Percentiles rank a stretch among this genome's conserved stretches.
phyloP scores from a whole-genome alignment of 441 rosid genomes.

The Erodium moschatum region DNA sequence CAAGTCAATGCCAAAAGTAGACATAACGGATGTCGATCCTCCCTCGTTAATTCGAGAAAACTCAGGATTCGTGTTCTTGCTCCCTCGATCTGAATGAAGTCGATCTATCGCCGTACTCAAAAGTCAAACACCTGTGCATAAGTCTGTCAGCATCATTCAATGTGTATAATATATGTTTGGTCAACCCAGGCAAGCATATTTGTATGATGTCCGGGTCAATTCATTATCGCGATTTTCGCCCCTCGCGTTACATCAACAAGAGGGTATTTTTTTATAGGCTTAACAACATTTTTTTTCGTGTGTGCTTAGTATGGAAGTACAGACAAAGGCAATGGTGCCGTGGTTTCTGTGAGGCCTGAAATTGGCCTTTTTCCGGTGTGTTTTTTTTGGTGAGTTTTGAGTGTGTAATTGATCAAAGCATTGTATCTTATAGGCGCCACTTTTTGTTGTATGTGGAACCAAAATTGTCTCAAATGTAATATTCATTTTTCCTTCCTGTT shows the following conservation, averaged over 20 bases:
- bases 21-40: slow-evolving; percentile 75
- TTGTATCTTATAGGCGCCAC: slow-evolving; percentile 24
- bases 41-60: slow-evolving; percentile 86
- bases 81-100: slow-evolving; percentile 40
- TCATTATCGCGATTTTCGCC: slow-evolving; percentile 28
- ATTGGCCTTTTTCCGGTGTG: slow-evolving; percentile 19
- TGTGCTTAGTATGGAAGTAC: slow-evolving; percentile 29
- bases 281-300: slow-evolving; percentile 21
- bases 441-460: slow-evolving; percentile 22
- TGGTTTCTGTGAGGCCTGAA: slow-evolving; percentile 25
- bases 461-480: slow-evolving; percentile 19
- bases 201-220: slow-evolving; percentile 25
- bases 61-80: slow-evolving; percentile 82
- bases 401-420: slow-evolving; percentile 22
- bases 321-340: slow-evolving; percentile 23
- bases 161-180: slow-evolving; percentile 24
- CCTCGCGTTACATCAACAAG: slow-evolving; percentile 36
- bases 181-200: slow-evolving; percentile 23
- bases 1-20: slow-evolving; percentile 86
- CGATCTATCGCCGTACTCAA: slow-evolving; percentile 8
- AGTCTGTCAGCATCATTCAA: slow-evolving; percentile 23
- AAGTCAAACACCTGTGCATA: slow-evolving; percentile 34
- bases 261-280: slow-evolving; percentile 30
- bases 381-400: slow-evolving; percentile 24
- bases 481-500: not conserved